Conservation (phyloP, 306 rosid species). For the Gillenia trifoliata region DNA sequence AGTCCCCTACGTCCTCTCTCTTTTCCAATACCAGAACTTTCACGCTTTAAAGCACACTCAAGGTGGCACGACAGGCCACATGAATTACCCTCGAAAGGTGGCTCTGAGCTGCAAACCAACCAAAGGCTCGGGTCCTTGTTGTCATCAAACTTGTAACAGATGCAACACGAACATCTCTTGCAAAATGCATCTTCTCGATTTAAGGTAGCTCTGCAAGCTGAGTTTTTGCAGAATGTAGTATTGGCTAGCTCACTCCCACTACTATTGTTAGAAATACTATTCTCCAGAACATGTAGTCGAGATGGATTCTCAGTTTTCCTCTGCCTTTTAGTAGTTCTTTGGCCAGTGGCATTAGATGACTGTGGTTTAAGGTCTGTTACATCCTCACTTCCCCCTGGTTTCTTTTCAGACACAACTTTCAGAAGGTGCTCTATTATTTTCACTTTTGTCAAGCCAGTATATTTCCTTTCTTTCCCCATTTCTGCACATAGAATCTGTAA, state of each 20-base stretch:
- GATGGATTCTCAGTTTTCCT: constrained; percentile 84
- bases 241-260: constrained; percentile 29
- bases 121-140: constrained; percentile 98
- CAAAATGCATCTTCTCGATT: constrained; percentile 62
- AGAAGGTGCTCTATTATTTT: constrained; percentile 92
- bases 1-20: constrained; percentile 41
- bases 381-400: constrained; percentile 43
- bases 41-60: constrained; percentile 84
- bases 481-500: constrained; percentile 89
- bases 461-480: constrained; percentile 99
- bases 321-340: constrained; percentile 74
- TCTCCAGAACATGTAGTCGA: constrained; percentile 46
- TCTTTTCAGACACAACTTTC: constrained; percentile 83
- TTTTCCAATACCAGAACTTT: constrained; percentile 60
- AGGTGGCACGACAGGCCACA: constrained; percentile 98
- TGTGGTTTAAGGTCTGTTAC: constrained; percentile 44
- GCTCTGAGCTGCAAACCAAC: constrained; percentile 84
- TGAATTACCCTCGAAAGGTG: constrained; percentile 71
- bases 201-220: constrained; percentile 87
- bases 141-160: constrained; percentile 81
- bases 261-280: constrained; percentile 34
- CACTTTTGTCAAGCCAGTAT: constrained; percentile 90
- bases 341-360: constrained; percentile 54
- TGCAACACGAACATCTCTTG: constrained; percentile 91
- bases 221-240: constrained; percentile 64